Base-by-base conservation (phyloP, 2,329 filamentous ascomycete genomes). In the Aspergillus fischeri region DNA sequence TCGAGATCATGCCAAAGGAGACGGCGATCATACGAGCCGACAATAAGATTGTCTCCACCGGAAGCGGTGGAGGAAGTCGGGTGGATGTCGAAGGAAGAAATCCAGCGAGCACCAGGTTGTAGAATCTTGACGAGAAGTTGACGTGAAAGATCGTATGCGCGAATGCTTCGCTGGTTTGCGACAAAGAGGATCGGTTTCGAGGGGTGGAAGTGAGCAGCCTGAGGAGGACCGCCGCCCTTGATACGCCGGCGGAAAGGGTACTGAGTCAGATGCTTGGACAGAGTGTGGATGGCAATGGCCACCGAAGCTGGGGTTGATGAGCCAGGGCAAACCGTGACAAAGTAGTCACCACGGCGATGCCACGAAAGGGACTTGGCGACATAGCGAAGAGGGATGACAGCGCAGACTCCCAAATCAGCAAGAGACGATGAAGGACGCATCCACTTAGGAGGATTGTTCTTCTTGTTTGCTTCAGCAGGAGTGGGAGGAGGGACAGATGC, bases 1-100 rank as follows among this genome's bases (percentile, higher is more conserved):
- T 99, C 94, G 54, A 97, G 83, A 76, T 99, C 94, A 77, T 97
- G 94, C 94, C 94, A 99, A 32, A 99, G 82, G 2, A 99, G 81
- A 49, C 93, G 87, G 63, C 92, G 87, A 77, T 99, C 94, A 77
- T 97, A 99, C 0, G 92, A 94, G 48, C 92, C 92, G 10, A 97
- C 91, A 58, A 97, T 90, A 55, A 99, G 77, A 71, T 99, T 97
- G 77, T 96, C 92, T 49, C 94, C 94, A 20, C 90, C 90, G 1
- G 92, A 86, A 71, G 97, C 93, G 48, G 96, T 84, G 65, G 95
- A 91, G 60, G 97, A 92, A n/a, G 75, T 78, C 0, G 92, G 88
- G 75, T 99, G 95, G 48, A 99, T 85, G 67, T 96, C 92, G 66
- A 99, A 93, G 17, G 87, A 91, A 1, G 90, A 95, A 66, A 99